Evolutionary conservation across 2,329 filamentous ascomycete genomes (phyloP).

Genomic region (Hypoxylon sp.): DNA sequence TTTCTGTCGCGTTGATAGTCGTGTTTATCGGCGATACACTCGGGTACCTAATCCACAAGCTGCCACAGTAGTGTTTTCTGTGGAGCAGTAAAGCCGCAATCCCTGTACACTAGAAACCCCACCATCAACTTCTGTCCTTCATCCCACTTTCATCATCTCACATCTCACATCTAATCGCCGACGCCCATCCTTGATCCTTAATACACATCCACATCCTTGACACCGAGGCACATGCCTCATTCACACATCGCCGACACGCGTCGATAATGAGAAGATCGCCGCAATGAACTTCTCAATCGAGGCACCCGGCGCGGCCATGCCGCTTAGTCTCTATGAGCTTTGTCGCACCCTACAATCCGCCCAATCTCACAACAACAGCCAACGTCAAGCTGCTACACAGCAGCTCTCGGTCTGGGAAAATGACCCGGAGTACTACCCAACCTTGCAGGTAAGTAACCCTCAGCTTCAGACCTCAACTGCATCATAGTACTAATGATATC

Average conservation of each 20-base stretch:
- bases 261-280: conserved; percentile 20
- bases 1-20: neutral
- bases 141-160: conserved; percentile 22
- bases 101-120: neutral
- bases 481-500: conserved; percentile 22
- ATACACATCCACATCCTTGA: neutral
- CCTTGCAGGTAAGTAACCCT: conserved; percentile 71
- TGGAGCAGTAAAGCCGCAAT: neutral
- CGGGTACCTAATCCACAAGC: neutral
- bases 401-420: conserved; percentile 82
- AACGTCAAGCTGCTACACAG: conserved; percentile 76
- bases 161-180: neutral
- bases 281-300: conserved; percentile 81
- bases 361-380: conserved; percentile 72
- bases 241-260: neutral
- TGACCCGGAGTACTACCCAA: conserved; percentile 74
- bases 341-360: conserved; percentile 75
- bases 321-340: conserved; percentile 74
- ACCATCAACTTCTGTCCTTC: conserved; percentile 7
- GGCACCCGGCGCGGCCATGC: conserved; percentile 84
- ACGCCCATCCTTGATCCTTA: neutral
- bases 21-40: neutral
- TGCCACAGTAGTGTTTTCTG: conserved; percentile 6
- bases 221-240: neutral
- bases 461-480: neutral